Base-by-base conservation (phyloP, 208 protist species). In the Acanthamoeba rhysodes region DNA sequence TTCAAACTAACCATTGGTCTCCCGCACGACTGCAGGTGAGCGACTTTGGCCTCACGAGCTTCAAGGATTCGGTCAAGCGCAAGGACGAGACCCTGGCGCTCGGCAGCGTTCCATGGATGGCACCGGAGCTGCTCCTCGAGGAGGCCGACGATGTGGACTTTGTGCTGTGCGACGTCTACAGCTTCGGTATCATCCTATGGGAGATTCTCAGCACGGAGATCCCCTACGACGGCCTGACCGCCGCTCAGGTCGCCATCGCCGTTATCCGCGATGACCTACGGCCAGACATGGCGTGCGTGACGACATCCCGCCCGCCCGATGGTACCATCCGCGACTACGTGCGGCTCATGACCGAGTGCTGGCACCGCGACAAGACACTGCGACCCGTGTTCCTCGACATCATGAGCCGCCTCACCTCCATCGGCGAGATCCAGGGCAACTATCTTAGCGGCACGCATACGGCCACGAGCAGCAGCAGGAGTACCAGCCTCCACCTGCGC, bases 111-210 rank as follows among this genome's bases (percentile, higher is more conserved):
- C 55, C 55, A 4, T 59, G 55, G 55, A 59, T 59, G 55, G 55
- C 55, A 18, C 55, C 29, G 12, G 29, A 78, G 70, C 20, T 34
- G 24, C 48, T 55, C 48, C 16, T 10, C 55, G 85, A 62, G 41
- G 22, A 29, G 55, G 20, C 55, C 55, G 18, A 59, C 16, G 55
- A 48, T 10, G 45, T 59, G 55, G 55, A 59, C 55, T 59, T 59
- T 22, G 20, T 59, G 18, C 55, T 59, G 41, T 68, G 53, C 22
- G 85, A 92, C 85, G 57, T 92, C 2, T 92, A 72, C 55, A 76
- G 48, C 85, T 92, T 92, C 29, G 85, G 85, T 24, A 92, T 92
- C 20, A n/a, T 92, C 20, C 50, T 92, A 3, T 62, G 53, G 85
- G 85, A 92, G 85, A 16, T 92, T 14, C 27, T 37, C 18, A 59